A percentile compares a stretch with the other conserved stretches of the same genome.
phyloP scores from a whole-genome alignment of 371 early-diverging fungal genomes.

The Funneliformis caledonium region DNA sequence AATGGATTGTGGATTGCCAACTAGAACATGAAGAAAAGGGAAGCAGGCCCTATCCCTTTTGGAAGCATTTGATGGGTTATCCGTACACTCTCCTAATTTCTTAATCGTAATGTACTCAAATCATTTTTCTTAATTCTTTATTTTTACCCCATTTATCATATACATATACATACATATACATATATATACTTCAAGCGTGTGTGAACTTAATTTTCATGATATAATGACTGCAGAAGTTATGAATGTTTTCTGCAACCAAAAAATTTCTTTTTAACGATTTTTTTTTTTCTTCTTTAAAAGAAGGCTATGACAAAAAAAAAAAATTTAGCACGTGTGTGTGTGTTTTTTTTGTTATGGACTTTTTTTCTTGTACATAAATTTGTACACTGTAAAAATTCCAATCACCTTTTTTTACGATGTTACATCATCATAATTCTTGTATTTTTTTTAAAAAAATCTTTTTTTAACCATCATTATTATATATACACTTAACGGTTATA shows the following conservation, averaged over 20 bases:
- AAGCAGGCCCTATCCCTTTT: neutral
- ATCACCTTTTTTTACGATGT: neutral
- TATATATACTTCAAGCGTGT: neutral
- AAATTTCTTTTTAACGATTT: neutral
- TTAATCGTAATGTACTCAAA: conserved; percentile 2
- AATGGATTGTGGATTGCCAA: no score
- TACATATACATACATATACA: neutral
- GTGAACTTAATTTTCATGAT: neutral
- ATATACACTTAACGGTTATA: no score
- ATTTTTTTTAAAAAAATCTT: no score
- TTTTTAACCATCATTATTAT: no score
- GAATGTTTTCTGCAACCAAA: neutral
- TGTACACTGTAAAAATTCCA: neutral
- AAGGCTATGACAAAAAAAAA: neutral
- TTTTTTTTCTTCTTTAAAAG: neutral
- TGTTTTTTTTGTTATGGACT: conserved; percentile 12
- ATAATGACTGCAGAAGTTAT: conserved; percentile 18
- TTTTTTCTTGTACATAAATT: neutral
- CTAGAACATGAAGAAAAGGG: no score
- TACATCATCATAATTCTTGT: neutral
- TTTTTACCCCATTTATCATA: conserved; percentile 1
- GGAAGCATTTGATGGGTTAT: neutral
- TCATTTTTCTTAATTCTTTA: neutral
- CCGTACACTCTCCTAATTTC: neutral
- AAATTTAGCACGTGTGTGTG: neutral